Evolutionary conservation across 2,329 filamentous ascomycete genomes (phyloP).

Genomic region (Didymella exigua): DNA sequence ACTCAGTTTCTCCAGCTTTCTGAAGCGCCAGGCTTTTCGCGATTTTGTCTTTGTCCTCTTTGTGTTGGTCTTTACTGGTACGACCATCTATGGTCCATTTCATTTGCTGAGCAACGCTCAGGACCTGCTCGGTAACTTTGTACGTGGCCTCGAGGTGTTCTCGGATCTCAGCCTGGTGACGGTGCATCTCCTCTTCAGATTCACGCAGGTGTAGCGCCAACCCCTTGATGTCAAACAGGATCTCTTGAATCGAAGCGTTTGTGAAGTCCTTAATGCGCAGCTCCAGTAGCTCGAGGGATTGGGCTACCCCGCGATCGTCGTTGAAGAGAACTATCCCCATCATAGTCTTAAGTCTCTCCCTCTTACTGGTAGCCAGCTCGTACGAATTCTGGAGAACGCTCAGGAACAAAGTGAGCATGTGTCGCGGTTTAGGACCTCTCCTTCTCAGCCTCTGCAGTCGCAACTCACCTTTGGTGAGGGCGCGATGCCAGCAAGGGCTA

Average conservation of each 20-base stretch:
- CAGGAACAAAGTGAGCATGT: not conserved
- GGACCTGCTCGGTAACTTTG: conserved; percentile 4
- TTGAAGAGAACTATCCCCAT: conserved; percentile 19
- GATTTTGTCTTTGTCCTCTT: conserved; percentile 10
- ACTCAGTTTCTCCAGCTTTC: not conserved
- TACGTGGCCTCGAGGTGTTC: not conserved
- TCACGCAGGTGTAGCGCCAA: not conserved
- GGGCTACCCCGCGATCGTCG: conserved; percentile 10
- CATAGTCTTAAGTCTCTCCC: conserved; percentile 17
- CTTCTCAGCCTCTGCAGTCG: no score
- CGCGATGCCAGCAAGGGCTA: no score
- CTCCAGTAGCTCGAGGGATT: conserved; percentile 14
- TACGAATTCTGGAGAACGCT: conserved; percentile 14
- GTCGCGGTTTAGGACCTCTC: no score
- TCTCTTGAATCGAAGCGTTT: not conserved
- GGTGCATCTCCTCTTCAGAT: not conserved
- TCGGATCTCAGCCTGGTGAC: not conserved
- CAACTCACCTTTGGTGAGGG: no score
- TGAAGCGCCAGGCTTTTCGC: not conserved
- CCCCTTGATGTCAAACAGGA: not conserved
- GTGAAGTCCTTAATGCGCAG: conserved; percentile 2
- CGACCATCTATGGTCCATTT: conserved; percentile 15
- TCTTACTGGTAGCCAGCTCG: conserved; percentile 19
- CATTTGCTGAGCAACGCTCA: conserved; percentile 11
- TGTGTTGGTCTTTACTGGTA: conserved; percentile 13